Conservation (phyloP, 176 grass and related monocot genomes). For the Cenchrus purpureus region DNA sequence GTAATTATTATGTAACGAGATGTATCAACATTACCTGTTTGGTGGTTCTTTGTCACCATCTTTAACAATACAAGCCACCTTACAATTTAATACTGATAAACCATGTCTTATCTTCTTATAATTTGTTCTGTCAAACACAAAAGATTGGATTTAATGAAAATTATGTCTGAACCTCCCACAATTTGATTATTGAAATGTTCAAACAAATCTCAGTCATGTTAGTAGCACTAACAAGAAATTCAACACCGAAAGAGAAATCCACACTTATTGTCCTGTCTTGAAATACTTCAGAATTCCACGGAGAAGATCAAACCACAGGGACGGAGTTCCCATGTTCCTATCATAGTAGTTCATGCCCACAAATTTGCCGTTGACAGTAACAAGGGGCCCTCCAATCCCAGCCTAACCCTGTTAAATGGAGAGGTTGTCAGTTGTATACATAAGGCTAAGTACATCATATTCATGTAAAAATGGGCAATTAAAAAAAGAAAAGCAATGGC, state of each 20-base stretch:
- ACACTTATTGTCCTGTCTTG: background rate
- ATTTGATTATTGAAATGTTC: background rate
- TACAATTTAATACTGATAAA: too few species aligned
- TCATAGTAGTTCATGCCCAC: conserved; percentile 9
- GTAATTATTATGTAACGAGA: too few species aligned
- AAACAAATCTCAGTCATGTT: background rate
- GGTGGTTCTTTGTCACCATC: background rate
- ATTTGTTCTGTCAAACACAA: background rate
- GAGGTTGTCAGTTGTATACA: background rate
- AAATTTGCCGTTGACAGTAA: background rate
- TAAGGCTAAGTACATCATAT: background rate
- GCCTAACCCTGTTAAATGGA: background rate
- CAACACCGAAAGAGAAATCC: background rate
- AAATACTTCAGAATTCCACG: background rate
- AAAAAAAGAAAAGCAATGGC: background rate
- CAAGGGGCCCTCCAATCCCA: conserved; percentile 24
- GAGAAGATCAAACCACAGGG: background rate
- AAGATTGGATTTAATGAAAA: background rate
- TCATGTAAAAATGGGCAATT: background rate
- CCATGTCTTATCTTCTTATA: background rate
- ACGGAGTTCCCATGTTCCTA: background rate
- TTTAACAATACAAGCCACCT: background rate
- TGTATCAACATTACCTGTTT: too few species aligned
- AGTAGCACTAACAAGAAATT: background rate
- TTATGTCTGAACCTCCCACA: background rate